phyloP scores from a whole-genome alignment of 2,329 filamentous ascomycete genomes.

The Emergomyces pasteurianus region DNA sequence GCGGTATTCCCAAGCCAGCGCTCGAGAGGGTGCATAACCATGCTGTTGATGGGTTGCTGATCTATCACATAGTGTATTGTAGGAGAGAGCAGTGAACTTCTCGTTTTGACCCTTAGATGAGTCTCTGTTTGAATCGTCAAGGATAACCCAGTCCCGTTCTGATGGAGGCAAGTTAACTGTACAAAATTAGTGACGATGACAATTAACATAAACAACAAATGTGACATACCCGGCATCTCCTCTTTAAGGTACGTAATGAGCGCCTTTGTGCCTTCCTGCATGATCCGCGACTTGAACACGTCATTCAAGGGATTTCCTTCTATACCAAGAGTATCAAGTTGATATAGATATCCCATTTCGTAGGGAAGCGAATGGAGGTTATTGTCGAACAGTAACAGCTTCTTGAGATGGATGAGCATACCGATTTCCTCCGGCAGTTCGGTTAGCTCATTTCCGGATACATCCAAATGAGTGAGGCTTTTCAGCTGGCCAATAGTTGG shows the following conservation, averaged over 20 bases:
- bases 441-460: constrained; percentile 75
- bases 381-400: constrained; percentile 83
- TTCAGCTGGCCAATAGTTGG: constrained; percentile 70
- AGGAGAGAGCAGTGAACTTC: constrained; percentile 74
- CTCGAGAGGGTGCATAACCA: constrained; percentile 75
- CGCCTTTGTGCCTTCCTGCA: constrained; percentile 76
- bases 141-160: constrained; percentile 64
- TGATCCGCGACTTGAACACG: constrained; percentile 65
- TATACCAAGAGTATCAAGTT: constrained; percentile 78
- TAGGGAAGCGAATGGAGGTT: constrained; percentile 67
- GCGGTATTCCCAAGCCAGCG: constrained; percentile 77
- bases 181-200: constrained; percentile 8
- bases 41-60: constrained; percentile 78
- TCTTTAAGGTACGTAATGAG: constrained; percentile 76
- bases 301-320: constrained; percentile 79
- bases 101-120: constrained; percentile 44
- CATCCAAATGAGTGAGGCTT: constrained; percentile 69
- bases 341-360: constrained; percentile 79
- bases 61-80: constrained; percentile 92
- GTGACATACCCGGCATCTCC: constrained; percentile 62
- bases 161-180: constrained; percentile 65
- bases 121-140: constrained; percentile 42
- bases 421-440: constrained; percentile 82
- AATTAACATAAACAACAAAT: constrained; percentile 11
- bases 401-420: constrained; percentile 88